Conservation (phyloP, 2,329 filamentous ascomycete genomes). For the Pseudocercospora cruenta region DNA sequence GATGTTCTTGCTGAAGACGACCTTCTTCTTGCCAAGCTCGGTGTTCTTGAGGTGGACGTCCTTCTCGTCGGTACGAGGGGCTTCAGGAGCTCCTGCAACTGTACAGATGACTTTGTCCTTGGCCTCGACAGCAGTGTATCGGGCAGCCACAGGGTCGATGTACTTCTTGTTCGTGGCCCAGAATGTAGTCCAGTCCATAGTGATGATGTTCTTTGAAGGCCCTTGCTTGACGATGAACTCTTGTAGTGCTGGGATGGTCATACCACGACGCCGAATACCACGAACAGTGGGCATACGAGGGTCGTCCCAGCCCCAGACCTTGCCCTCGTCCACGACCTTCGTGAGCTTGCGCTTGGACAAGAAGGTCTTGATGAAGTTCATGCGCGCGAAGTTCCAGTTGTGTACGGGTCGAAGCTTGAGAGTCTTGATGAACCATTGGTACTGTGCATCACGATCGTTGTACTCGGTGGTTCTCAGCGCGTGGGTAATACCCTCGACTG, state of each 20-base stretch:
- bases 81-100: constrained; percentile 37
- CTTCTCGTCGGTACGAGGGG: constrained; percentile 69
- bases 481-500: constrained; percentile 79
- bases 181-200: constrained; percentile 76
- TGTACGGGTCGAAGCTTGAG: constrained; percentile 75
- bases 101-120: constrained; percentile 64
- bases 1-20: constrained; percentile 74
- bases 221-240: constrained; percentile 86
- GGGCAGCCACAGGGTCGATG: constrained; percentile 53
- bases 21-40: constrained; percentile 81
- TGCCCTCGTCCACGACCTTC: constrained; percentile 75
- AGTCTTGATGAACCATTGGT: constrained; percentile 81
- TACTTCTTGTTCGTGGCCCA: constrained; percentile 60
- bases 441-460: constrained; percentile 83
- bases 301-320: constrained; percentile 84
- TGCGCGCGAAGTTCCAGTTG: constrained; percentile 82
- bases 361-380: constrained; percentile 83
- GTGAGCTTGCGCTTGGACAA: constrained; percentile 85
- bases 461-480: constrained; percentile 84
- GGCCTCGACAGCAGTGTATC: constrained; percentile 63
- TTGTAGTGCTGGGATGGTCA: constrained; percentile 76
- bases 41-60: constrained; percentile 90
- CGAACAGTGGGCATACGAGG: constrained; percentile 84
- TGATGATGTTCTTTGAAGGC: constrained; percentile 79
- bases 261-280: constrained; percentile 75